Percentiles rank a stretch among this genome's conserved stretches.
Conservation (phyloP, 148 eudicot species). For the Talinum fruticosum region DNA sequence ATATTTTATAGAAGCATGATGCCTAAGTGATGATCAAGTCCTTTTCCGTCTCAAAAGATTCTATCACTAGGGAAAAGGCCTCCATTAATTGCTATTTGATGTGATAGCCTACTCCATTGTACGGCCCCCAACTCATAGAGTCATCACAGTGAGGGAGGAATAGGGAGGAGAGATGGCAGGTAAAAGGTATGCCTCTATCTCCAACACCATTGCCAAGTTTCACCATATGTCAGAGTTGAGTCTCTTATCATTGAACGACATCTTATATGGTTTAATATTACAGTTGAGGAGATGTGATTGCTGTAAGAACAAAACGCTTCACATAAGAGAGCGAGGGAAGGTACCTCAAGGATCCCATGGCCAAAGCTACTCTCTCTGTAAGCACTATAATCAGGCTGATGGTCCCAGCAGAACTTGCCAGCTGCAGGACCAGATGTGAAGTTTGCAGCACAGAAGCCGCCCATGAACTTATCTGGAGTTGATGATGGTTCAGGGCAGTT, state of each 20-base stretch:
- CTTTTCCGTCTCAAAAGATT: too few relatives aligned
- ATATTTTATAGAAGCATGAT: too few relatives aligned
- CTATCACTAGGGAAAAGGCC: too few relatives aligned
- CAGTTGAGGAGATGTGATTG: background rate
- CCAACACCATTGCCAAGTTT: background rate
- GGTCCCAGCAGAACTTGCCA: constrained; percentile 94
- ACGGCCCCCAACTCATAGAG: too few relatives aligned
- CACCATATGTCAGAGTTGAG: background rate
- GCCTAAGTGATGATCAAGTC: too few relatives aligned
- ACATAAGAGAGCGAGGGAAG: background rate
- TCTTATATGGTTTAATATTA: background rate
- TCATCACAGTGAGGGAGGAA: background rate
- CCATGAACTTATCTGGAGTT: constrained; percentile 79
- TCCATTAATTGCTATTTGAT: too few relatives aligned
- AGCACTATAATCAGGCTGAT: constrained; percentile 88
- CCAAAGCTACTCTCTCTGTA: constrained; percentile 94
- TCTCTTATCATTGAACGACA: background rate
- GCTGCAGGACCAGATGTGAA: constrained; percentile 91
- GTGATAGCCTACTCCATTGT: too few relatives aligned
- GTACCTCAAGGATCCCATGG: constrained; percentile 93
- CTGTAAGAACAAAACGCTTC: background rate
- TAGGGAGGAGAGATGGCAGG: background rate
- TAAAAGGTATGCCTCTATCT: background rate
- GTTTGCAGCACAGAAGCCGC: constrained; percentile 87
- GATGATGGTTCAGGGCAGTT: constrained; percentile 77